phyloP scores from a whole-genome alignment of 1,284 basidiomycete species.

The Cystobasidium pallidum region DNA sequence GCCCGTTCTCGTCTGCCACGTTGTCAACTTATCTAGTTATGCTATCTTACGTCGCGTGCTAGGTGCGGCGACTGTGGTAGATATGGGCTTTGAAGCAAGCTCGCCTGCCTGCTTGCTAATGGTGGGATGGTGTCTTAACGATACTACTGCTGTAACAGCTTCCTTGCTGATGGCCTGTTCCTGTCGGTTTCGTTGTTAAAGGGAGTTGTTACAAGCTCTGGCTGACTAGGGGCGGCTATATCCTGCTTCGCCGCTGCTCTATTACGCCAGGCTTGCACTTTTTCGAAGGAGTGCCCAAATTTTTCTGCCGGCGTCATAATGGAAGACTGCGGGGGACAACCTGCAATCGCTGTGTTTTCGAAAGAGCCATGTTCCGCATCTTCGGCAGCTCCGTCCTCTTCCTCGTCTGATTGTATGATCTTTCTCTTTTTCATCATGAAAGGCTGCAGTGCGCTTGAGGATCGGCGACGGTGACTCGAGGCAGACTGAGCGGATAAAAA shows the following conservation, averaged over 20 bases:
- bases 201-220: neutral
- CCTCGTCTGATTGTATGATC: neutral
- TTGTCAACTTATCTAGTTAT: neutral
- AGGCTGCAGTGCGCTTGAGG: neutral
- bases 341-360: neutral
- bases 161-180: too few relatives aligned
- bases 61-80: too few relatives aligned
- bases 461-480: neutral
- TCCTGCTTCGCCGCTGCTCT: neutral
- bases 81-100: too few relatives aligned
- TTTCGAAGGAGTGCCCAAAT: neutral
- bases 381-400: neutral
- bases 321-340: too few relatives aligned
- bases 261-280: neutral
- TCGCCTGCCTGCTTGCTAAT: too few relatives aligned
- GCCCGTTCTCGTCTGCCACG: too few relatives aligned
- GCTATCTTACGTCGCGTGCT: neutral
- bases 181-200: too few relatives aligned
- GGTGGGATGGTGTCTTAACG: too few relatives aligned
- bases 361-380: neutral
- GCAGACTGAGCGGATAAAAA: neutral
- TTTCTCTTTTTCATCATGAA: constrained; percentile 14
- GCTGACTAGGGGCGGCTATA: neutral
- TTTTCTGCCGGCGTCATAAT: neutral
- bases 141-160: too few relatives aligned